Evolutionary conservation across 2,329 filamentous ascomycete species (phyloP).

Genomic region (Talaromyces sp.): DNA sequence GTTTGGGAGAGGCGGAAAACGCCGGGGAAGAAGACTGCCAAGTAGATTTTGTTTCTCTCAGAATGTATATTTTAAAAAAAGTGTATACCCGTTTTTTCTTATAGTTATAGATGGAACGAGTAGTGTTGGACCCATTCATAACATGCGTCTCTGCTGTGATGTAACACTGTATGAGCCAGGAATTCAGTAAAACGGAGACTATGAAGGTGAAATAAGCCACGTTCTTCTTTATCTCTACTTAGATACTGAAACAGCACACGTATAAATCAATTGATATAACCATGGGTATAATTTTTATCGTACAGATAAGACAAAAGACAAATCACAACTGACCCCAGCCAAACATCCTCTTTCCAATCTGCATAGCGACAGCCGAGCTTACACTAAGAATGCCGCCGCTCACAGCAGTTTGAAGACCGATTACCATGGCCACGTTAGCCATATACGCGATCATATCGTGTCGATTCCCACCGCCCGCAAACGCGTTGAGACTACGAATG

Average conservation of each 20-base stretch:
- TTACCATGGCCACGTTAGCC: constrained; percentile 32
- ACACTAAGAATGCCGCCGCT: constrained; percentile 35
- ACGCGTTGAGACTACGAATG: constrained; percentile 27
- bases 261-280: background rate
- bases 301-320: background rate
- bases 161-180: background rate
- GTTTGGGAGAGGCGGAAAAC: constrained; percentile 81
- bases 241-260: background rate
- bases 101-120: background rate
- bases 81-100: background rate
- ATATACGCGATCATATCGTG: constrained; percentile 30
- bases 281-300: background rate
- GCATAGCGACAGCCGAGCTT: constrained; percentile 32
- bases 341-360: constrained; percentile 36
- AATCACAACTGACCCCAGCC: constrained; percentile 31
- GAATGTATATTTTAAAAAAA: background rate
- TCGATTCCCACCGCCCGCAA: constrained; percentile 31
- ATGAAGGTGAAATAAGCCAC: background rate
- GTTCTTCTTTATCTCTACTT: background rate
- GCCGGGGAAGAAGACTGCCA: constrained; percentile 25
- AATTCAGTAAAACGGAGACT: background rate
- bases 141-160: background rate
- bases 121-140: background rate
- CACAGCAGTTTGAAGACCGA: constrained; percentile 33
- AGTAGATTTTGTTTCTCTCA: background rate